Evolutionary conservation across 164 flowering plant species (phyloP).

Genomic region (Tetrastigma voinierianum): DNA sequence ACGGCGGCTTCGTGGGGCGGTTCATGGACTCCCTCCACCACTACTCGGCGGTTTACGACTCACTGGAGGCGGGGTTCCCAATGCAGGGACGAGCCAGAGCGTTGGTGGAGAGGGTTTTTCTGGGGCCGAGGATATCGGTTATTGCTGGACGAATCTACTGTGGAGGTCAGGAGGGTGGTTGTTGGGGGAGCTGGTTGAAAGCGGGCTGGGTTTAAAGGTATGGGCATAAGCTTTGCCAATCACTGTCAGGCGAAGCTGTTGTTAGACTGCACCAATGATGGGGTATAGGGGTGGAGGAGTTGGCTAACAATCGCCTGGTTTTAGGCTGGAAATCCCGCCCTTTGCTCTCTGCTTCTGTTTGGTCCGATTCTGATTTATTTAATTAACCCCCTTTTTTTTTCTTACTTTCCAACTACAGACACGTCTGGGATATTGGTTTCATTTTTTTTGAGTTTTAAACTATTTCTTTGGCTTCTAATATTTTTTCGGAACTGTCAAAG

Average conservation of each 20-base stretch:
- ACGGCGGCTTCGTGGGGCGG: conserved; percentile 48
- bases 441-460: no score
- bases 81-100: conserved; percentile 58
- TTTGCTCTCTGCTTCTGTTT: conserved; percentile 67
- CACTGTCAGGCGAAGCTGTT: conserved; percentile 78
- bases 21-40: conserved; percentile 76
- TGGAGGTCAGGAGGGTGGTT: conserved; percentile 25
- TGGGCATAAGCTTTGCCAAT: conserved; percentile 56
- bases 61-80: conserved; percentile 76
- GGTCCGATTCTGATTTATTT: conserved; percentile 35
- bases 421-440: no score
- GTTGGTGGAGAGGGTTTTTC: conserved; percentile 65
- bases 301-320: conserved; percentile 44
- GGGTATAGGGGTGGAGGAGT: conserved; percentile 72
- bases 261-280: conserved; percentile 65
- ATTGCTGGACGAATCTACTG: conserved; percentile 47
- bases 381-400: neutral
- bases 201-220: conserved; percentile 39
- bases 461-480: no score
- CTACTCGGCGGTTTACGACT: conserved; percentile 73
- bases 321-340: conserved; percentile 74
- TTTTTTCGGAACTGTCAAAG: no score
- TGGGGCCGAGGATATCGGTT: conserved; percentile 69
- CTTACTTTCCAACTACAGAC: no score
- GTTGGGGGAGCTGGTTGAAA: conserved; percentile 57